Conservation (phyloP, 192 early-diverging fungal species). For the Podila epigama region DNA sequence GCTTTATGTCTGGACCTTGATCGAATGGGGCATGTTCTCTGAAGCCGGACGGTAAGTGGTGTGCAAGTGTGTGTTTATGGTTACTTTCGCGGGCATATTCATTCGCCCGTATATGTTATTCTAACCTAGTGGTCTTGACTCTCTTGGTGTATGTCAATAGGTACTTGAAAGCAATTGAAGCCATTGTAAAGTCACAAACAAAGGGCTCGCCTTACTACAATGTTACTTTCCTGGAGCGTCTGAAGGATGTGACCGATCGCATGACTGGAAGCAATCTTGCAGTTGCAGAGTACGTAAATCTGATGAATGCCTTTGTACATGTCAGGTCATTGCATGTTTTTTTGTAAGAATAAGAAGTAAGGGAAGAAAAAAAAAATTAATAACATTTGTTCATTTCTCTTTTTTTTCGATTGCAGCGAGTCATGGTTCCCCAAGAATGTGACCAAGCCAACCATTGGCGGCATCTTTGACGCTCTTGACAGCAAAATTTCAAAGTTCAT, state of each 20-base stretch:
- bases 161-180: conserved; percentile 83
- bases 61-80: background rate
- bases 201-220: conserved; percentile 87
- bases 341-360: background rate
- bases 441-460: conserved; percentile 61
- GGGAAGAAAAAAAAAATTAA: background rate
- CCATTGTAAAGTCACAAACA: conserved; percentile 72
- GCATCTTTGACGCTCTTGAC: conserved; percentile 65
- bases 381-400: background rate
- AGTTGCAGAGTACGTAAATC: conserved; percentile 21
- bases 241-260: conserved; percentile 77
- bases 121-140: background rate
- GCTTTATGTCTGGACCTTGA: conserved; percentile 78
- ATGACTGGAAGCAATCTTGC: conserved; percentile 54
- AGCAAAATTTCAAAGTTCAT: conserved; percentile 67
- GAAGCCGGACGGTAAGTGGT: conserved; percentile 62
- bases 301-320: no score
- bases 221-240: conserved; percentile 68
- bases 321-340: no score
- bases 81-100: background rate
- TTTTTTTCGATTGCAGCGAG: conserved; percentile 12
- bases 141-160: conserved; percentile 5
- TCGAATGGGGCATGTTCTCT: conserved; percentile 78
- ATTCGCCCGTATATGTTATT: no score
- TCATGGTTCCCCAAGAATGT: conserved; percentile 55